These are phyloP conservation scores for Xylaria castorea DNA, from an alignment of 495 filamentous ascomycete genomes.

Conservation along the genomic window DNA sequence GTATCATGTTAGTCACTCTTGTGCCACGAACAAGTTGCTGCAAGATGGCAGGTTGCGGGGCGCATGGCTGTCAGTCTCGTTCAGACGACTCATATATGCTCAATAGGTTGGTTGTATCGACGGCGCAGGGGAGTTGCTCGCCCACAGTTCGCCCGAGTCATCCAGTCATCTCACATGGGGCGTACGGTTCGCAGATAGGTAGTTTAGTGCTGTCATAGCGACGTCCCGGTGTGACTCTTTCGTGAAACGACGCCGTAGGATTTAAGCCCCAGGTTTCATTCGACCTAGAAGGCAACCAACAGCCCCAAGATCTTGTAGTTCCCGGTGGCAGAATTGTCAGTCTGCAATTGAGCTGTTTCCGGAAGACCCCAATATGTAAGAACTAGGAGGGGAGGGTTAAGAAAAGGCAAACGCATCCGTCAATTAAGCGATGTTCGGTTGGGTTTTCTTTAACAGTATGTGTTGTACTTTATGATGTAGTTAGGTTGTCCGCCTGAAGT, in stretches of 20 bases:
- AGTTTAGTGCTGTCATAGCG: neutral
- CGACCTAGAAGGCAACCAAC: constrained; percentile 2
- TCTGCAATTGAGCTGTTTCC: neutral
- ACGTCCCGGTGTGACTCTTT: constrained; percentile 4
- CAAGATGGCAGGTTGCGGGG: neutral
- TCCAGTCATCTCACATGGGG: neutral
- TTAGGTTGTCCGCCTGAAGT: neutral
- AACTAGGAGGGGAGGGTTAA: neutral
- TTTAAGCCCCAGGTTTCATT: neutral
- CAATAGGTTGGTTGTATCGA: neutral
- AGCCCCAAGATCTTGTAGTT: neutral
- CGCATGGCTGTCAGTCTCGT: neutral
- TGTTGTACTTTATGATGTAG: neutral
- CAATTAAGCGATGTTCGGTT: neutral
- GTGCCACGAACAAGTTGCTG: neutral
- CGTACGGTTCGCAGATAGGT: neutral
- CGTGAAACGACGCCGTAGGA: constrained; percentile 4
- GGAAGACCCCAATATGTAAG: neutral
- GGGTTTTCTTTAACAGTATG: neutral
- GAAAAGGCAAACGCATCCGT: neutral
- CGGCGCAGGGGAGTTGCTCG: neutral
- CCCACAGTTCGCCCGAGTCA: neutral
- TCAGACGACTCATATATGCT: neutral
- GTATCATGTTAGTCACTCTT: neutral
- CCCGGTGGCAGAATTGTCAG: neutral